These are phyloP conservation scores for Pyracantha coccinea DNA, from an alignment of 331 rosid species.

Conservation along the genomic window DNA sequence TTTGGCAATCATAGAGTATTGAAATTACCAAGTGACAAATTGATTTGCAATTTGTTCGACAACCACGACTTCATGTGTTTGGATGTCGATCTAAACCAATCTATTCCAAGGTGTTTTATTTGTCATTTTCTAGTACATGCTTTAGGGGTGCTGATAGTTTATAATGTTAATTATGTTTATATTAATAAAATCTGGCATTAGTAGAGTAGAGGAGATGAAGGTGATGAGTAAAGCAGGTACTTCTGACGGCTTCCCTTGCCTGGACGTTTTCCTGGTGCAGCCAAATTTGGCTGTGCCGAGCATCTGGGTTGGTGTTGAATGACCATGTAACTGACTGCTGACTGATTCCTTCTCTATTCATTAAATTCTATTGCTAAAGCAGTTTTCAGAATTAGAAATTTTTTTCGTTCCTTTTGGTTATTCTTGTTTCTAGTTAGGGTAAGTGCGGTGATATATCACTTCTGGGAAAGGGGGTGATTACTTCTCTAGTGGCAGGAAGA, in stretches of 20 bases:
- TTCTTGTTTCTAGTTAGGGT: neutral
- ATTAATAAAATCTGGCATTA: neutral
- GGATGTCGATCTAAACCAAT: neutral
- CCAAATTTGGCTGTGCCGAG: constrained; percentile 30
- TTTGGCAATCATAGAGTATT: neutral
- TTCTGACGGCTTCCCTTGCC: constrained; percentile 36
- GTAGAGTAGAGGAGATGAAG: constrained; percentile 30
- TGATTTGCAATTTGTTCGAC: too few relatives aligned
- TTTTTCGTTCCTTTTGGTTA: neutral
- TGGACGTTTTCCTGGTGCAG: constrained; percentile 38
- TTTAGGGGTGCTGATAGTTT: neutral
- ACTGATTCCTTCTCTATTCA: constrained; percentile 33
- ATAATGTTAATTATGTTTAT: neutral
- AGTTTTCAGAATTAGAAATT: neutral
- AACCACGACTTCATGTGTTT: neutral
- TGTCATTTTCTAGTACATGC: neutral
- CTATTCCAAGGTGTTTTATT: neutral
- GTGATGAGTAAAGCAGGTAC: constrained; percentile 47
- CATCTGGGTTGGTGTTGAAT: constrained; percentile 22
- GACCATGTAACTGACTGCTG: constrained; percentile 25
- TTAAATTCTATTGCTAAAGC: neutral
- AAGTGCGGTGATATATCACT: neutral
- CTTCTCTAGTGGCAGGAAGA: neutral
- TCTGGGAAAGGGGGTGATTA: neutral
- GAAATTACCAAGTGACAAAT: too few relatives aligned